Base-by-base conservation (phyloP, 148 eudicot genomes). In the Chenopodium suecicum region DNA sequence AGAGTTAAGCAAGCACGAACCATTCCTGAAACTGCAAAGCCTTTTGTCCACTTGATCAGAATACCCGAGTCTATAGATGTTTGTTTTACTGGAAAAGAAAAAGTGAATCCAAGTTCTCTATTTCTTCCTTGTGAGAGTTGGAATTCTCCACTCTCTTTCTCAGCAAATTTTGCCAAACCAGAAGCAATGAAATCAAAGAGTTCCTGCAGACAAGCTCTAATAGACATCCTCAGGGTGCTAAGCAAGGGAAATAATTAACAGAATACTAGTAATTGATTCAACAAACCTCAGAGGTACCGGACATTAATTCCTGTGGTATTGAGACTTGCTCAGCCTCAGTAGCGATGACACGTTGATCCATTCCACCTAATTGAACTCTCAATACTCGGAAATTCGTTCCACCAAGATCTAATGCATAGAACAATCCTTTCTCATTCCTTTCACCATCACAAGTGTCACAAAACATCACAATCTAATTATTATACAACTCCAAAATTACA, bases 21-120 rank as follows among this genome's bases (percentile, higher is more conserved):
- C 81, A 94, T 85, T 83, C 90, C 94, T 54, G 94, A 87, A 79
- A 92, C 92, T 0, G 91, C 82, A 81, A 94, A 94, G 25, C 96
- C 98, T 83, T 94, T 94, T 17, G 96, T 94, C 98, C 96, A 94
- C 69, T 91, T 92, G 84, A 94, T 94, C 29, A 94, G 78, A 37
- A 89, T 89, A 68, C 98, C 95, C 5, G 94, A 87, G 69, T 90
- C 91, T 46, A 94, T 89, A 25, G 96, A 91, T 1, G 92, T 92
- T 76, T 94, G 98, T 83, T 86, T 92, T 76, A 92, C 94, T 0
- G 98, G 96, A 73, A 92, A 94, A 46, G 98, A 94, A 78, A 94
- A 94, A 0, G 98, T 92, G 78, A 94, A 94, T 41, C 98, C 98
- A 8, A 89, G 83, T 77, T 94, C 98, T 82, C 93, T 90, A 41